phyloP scores from a whole-genome alignment of 768 basidiomycete species.

The Rubroboletus pulcherrimus region DNA sequence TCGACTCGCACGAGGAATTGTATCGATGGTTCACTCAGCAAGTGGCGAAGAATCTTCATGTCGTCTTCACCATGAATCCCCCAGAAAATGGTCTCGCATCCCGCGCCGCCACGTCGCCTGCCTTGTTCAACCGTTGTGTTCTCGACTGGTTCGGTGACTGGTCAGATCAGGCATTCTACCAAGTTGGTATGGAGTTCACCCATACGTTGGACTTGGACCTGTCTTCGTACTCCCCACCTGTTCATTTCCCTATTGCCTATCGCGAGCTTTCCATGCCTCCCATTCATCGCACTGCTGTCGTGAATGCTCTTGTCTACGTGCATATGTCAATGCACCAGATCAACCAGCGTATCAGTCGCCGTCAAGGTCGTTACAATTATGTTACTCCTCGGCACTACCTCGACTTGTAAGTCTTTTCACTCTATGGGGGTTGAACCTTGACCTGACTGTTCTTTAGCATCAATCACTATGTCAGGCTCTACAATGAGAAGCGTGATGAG shows the following conservation, averaged over 20 bases:
- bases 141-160: slow-evolving; percentile 99
- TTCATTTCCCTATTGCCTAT: slow-evolving; percentile 86
- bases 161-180: slow-evolving; percentile 98
- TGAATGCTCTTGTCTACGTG: slow-evolving; percentile 91
- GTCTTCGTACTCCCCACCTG: slow-evolving; percentile 72
- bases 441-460: slow-evolving; percentile 52
- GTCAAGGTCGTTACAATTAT: slow-evolving; percentile 95
- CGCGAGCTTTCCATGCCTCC: slow-evolving; percentile 84
- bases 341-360: slow-evolving; percentile 83
- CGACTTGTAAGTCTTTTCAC: slow-evolving; percentile 76
- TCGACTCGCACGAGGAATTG: slow-evolving; percentile 96
- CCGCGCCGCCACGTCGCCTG: slow-evolving; percentile 94
- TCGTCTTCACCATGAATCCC: slow-evolving; percentile 99
- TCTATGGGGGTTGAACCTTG: neutral
- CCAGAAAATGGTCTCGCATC: slow-evolving; percentile 95
- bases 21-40: slow-evolving; percentile 99
- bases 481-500: slow-evolving; percentile 95
- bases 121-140: slow-evolving; percentile 98
- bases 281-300: slow-evolving; percentile 81
- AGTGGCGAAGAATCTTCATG: slow-evolving; percentile 96
- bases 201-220: slow-evolving; percentile 89
- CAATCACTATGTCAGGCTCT: slow-evolving; percentile 93
- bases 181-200: slow-evolving; percentile 97
- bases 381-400: slow-evolving; percentile 97
- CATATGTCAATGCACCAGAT: slow-evolving; percentile 87